Base-by-base conservation (phyloP, 805 yeast genomes). In the Tetrapisispora iriomotensis region DNA sequence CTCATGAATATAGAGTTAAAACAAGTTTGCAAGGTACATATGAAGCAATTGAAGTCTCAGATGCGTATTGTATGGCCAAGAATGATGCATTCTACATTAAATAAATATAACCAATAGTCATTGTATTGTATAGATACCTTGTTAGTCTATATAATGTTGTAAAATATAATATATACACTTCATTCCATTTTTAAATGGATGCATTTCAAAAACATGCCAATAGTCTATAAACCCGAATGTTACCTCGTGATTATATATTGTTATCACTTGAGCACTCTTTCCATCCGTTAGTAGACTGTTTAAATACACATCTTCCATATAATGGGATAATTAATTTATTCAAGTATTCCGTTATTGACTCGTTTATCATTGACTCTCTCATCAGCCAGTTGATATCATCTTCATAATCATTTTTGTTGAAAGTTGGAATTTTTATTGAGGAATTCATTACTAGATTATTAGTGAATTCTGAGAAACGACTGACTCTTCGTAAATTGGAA, bases 11-110 rank as follows among this genome's bases (percentile, higher is more conserved):
- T 56, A 71, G 77, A 39, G 79, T 84, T 7, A 65, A 71, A 53
- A 90, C 95, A 2, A 82, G 84, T 48, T 64, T 85, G 47, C 96
- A 88, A 58, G 99, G 99, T 34, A 81, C 85, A 3, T 92, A 92
- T 55, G 95, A 88, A 60, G 96, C 96, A 6, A 73, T 86, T 32
- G 87, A 81, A 54, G 76, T 92, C n/a, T 75, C 75, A 33, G 99
- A 92, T 63, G 81, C 83, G 8, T 82, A 66, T 60, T 92, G 99
- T 68, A 64, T 58, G 38, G 70, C 71, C 12, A 64, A 68, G 49
- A 67, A 65, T 40, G 68, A 66, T 38, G 60, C 60, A 37, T 58
- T 51, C 31, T 56, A 54, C 38, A 48, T 42, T 20, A 49, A 42
- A 24, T 51, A 40, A 45, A 22, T 21, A 20, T 21, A 15, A 22